Evolutionary conservation across 23 red algal genomes (phyloP), one percentile per base, ranked within the genome.

Genomic region (Chondrus crispus): DNA sequence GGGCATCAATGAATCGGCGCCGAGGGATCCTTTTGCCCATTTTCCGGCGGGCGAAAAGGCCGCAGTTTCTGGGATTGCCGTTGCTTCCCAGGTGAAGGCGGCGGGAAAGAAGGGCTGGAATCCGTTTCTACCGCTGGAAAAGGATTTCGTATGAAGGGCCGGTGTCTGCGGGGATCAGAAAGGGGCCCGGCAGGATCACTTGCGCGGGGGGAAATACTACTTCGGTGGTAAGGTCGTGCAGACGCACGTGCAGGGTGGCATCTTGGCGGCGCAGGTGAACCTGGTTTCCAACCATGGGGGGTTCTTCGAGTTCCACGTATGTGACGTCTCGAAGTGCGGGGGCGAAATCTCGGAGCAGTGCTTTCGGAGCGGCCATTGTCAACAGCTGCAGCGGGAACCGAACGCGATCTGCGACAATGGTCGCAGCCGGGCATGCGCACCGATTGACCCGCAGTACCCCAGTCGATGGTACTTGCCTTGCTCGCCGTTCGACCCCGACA

Each of bases 111-210:
- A 46, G 39, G 87, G 87, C 29, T 90, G 87, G 87, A 78, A 51
- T n/a, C 87, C 87, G 19, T 90, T 68, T 69, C 43, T 63, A 20
- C 87, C 87, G 20, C 80, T 68, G 30, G 42, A 52, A 35, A 5
- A 36, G 10, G 49, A 81, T 5, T 90, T 90, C 26, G 71, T 69
- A 24, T 94, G 92, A 83, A 50, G 84, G 14, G 43, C 92, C 43
- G 84, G 83, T 38, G 73, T 94, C 37, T 94, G 92, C 48, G 92
- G 92, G 19, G 92, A 94, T 46, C n/a, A 75, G 2, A 41, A 68
- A 38, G 28, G 73, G 20, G 52, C 38, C 1, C 72, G 30, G 2
- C 74, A 78, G 55, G 47, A 94, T 18, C 92, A 94, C 19, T 33
- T 86, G 13, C 68, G 74, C 2, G 92, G 92, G 20, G 92, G 92